Evolutionary conservation across 768 basidiomycete species (phyloP).

Genomic region (Leccinum rimulosum): DNA sequence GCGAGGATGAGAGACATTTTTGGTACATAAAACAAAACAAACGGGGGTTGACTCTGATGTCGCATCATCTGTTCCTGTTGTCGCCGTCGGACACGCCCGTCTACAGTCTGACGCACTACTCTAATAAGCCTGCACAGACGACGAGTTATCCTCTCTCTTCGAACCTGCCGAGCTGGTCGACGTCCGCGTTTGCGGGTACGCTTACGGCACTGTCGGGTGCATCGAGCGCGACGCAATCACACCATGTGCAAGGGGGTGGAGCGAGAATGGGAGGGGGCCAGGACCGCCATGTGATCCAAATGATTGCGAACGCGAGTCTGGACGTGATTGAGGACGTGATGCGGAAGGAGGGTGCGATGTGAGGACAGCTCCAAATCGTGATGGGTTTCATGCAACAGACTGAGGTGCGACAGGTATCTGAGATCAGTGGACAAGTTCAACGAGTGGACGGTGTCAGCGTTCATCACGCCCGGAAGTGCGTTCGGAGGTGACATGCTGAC

Average conservation of each 20-base stretch:
- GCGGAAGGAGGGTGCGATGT: conserved; percentile 80
- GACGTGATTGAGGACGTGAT: conserved; percentile 94
- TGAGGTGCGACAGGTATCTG: conserved; percentile 62
- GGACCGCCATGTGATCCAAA: conserved; percentile 94
- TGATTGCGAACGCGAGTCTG: conserved; percentile 96
- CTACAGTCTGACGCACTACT: conserved; percentile 80
- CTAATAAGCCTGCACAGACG: conserved; percentile 64
- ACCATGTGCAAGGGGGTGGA: conserved; percentile 59
- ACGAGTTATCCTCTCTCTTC: conserved; percentile 69
- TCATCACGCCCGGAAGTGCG: conserved; percentile 94
- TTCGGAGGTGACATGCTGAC: not conserved
- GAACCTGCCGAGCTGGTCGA: conserved; percentile 87
- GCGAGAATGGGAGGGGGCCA: conserved; percentile 76
- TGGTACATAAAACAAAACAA: conserved; percentile 11
- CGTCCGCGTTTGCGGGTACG: conserved; percentile 87
- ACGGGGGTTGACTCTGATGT: conserved; percentile 46
- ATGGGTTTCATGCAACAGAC: conserved; percentile 5
- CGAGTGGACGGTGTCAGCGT: conserved; percentile 97
- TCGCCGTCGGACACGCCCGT: conserved; percentile 87
- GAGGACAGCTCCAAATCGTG: conserved; percentile 31
- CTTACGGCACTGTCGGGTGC: conserved; percentile 85
- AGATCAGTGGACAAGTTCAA: conserved; percentile 97
- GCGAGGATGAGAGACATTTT: not conserved
- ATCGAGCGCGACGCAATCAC: conserved; percentile 64
- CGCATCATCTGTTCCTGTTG: conserved; percentile 81